A percentile compares a stretch with the other conserved stretches of the same genome.
Conservation (phyloP, 2,329 filamentous ascomycete species). For the Monilinia laxa region DNA sequence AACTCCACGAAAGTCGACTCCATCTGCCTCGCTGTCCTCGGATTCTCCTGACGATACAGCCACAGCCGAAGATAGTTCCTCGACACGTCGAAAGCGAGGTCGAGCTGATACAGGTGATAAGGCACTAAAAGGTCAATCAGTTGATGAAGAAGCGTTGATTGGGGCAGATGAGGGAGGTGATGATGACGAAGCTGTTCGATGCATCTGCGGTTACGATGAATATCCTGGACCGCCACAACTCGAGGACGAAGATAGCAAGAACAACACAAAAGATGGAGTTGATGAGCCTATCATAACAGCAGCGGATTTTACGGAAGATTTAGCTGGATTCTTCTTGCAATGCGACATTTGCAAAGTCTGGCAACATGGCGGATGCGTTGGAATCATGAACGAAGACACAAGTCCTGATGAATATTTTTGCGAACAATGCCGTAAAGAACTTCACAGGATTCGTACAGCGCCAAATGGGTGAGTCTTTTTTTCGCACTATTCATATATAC, state of each 20-base stretch:
- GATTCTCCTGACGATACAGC: slow-evolving; percentile 62
- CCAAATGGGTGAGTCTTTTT: slow-evolving; percentile 72
- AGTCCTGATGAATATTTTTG: slow-evolving; percentile 98
- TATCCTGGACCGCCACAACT: slow-evolving; percentile 76
- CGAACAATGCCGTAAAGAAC: slow-evolving; percentile 87
- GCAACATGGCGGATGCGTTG: slow-evolving; percentile 97
- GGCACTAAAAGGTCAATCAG: slow-evolving; percentile 52
- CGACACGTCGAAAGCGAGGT: slow-evolving; percentile 76
- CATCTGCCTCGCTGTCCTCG: slow-evolving; percentile 70
- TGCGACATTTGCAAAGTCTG: slow-evolving; percentile 98
- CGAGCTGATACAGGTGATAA: slow-evolving; percentile 45
- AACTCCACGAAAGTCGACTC: slow-evolving; percentile 73
- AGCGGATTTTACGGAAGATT: slow-evolving; percentile 65
- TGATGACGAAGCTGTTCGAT: slow-evolving; percentile 92
- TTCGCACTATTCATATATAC: slow-evolving; percentile 16
- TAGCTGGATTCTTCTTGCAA: slow-evolving; percentile 94
- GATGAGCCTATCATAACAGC: slow-evolving; percentile 56
- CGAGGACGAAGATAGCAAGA: slow-evolving; percentile 55
- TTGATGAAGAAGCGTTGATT: slow-evolving; percentile 46
- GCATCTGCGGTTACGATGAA: slow-evolving; percentile 90
- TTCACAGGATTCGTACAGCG: slow-evolving; percentile 80
- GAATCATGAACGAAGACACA: slow-evolving; percentile 90
- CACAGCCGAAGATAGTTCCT: slow-evolving; percentile 60
- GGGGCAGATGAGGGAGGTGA: slow-evolving; percentile 68
- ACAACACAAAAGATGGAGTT: slow-evolving; percentile 55